A percentile compares a stretch with the other conserved stretches of the same genome.
Evolutionary conservation across 2,329 filamentous ascomycete species (phyloP).

Genomic region (Proliferodiscus dingleyae): DNA sequence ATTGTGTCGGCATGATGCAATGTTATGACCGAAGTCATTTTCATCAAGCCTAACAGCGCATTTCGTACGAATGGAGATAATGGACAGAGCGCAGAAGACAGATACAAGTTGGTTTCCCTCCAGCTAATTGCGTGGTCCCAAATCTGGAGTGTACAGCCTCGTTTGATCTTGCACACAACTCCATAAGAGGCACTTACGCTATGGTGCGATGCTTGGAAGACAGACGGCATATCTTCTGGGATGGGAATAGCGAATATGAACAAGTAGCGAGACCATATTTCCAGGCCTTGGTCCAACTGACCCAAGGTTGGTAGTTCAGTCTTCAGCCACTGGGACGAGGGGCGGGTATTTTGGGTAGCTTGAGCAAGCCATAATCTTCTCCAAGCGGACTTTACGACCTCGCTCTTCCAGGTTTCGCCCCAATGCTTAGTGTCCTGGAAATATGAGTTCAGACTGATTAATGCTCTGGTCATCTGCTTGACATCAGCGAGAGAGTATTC

Average conservation of each 20-base stretch:
- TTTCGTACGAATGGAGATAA: slow-evolving; percentile 26
- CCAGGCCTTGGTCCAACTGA: slow-evolving; percentile 41
- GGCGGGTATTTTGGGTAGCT: slow-evolving; percentile 37
- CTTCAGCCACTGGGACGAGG: slow-evolving; percentile 40
- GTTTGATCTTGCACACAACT: slow-evolving; percentile 56
- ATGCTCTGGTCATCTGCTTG: slow-evolving; percentile 31
- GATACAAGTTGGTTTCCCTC: slow-evolving; percentile 40
- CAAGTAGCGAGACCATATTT: slow-evolving; percentile 42
- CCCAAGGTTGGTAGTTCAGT: slow-evolving; percentile 41
- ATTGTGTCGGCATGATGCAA: slow-evolving; percentile 54
- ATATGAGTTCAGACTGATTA: slow-evolving; percentile 26
- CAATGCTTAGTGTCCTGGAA: slow-evolving; percentile 40
- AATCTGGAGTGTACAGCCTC: slow-evolving; percentile 54
- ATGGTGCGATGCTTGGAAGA: slow-evolving; percentile 60
- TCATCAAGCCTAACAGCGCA: slow-evolving; percentile 24
- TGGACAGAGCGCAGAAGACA: slow-evolving; percentile 27
- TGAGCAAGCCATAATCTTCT: slow-evolving; percentile 41
- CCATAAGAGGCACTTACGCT: slow-evolving; percentile 57
- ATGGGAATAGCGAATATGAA: slow-evolving; percentile 45
- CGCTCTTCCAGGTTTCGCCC: slow-evolving; percentile 42
- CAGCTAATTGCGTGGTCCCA: slow-evolving; percentile 62
- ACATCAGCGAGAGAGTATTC: slow-evolving; percentile 43
- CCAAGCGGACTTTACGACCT: slow-evolving; percentile 42
- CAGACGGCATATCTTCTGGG: slow-evolving; percentile 41
- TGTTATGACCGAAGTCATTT: slow-evolving; percentile 21